Evolutionary conservation across 1,284 basidiomycete species (phyloP).

Genomic region (Ustilago xerochloae): DNA sequence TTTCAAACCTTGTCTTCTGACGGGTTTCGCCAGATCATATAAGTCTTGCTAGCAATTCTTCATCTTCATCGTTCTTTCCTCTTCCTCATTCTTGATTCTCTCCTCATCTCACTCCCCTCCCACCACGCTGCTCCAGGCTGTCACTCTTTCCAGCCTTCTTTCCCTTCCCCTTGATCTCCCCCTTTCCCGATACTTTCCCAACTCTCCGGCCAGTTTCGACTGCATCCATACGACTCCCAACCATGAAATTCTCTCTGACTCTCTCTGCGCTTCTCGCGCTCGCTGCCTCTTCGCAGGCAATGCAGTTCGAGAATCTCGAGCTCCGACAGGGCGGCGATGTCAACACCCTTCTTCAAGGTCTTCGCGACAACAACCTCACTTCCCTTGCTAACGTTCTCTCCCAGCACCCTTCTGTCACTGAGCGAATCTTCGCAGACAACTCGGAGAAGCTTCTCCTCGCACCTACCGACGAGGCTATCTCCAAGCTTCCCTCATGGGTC

Average conservation of each 20-base stretch:
- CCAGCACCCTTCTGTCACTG: slow-evolving; percentile 41
- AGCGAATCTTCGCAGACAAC: slow-evolving; percentile 43
- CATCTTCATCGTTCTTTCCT: neutral
- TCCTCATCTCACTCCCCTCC: slow-evolving; percentile 13
- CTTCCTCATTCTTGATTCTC: neutral
- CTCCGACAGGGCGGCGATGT: slow-evolving; percentile 45
- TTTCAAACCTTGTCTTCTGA: neutral
- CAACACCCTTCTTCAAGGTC: slow-evolving; percentile 40
- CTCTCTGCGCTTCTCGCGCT: slow-evolving; percentile 22
- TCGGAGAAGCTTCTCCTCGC: slow-evolving; percentile 46
- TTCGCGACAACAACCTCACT: slow-evolving; percentile 49
- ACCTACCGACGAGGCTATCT: slow-evolving; percentile 46
- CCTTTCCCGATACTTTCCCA: slow-evolving; percentile 1
- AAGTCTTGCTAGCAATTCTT: slow-evolving; percentile 7
- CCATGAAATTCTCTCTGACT: slow-evolving; percentile 33
- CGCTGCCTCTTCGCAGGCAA: slow-evolving; percentile 16
- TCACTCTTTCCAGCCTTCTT: slow-evolving; percentile 43
- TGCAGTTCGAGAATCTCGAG: slow-evolving; percentile 32
- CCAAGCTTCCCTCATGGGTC: slow-evolving; percentile 41
- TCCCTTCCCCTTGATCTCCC: neutral
- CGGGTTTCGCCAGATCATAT: slow-evolving; percentile 11
- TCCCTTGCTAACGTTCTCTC: slow-evolving; percentile 42
- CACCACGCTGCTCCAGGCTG: slow-evolving; percentile 12
- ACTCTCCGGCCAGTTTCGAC: neutral
- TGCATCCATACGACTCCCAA: neutral